These are phyloP conservation scores for Evansstolkia leycettana DNA, from an alignment of 495 filamentous ascomycete species.

Conservation along the genomic window DNA sequence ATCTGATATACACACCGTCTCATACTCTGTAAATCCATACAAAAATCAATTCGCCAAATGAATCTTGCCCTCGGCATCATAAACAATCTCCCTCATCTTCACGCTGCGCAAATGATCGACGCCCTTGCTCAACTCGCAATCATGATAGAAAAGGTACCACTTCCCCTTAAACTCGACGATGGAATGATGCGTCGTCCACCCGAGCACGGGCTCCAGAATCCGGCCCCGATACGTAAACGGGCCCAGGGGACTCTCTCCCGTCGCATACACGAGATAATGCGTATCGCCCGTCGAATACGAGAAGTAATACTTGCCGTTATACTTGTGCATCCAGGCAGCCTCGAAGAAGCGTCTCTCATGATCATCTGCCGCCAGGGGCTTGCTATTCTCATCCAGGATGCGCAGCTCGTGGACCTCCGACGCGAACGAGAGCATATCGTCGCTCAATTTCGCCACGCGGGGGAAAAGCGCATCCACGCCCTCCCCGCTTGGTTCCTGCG, in stretches of 20 bases:
- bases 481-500: constrained; percentile 41
- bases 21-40: not conserved
- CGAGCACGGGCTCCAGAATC: constrained; percentile 61
- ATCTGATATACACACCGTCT: too few relatives aligned
- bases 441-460: constrained; percentile 45
- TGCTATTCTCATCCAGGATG: constrained; percentile 46
- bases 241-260: constrained; percentile 45
- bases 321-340: constrained; percentile 62
- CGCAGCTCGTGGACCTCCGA: constrained; percentile 35
- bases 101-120: constrained; percentile 55
- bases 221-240: constrained; percentile 59
- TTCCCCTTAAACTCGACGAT: constrained; percentile 56
- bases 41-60: constrained; percentile 7
- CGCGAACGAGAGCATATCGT: constrained; percentile 50
- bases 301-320: constrained; percentile 58
- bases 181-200: constrained; percentile 74
- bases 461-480: constrained; percentile 38
- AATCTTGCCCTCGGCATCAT: constrained; percentile 52
- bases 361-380: constrained; percentile 47
- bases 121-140: constrained; percentile 48
- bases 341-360: constrained; percentile 69
- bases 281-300: constrained; percentile 66
- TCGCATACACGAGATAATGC: constrained; percentile 56
- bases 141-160: constrained; percentile 67
- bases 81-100: constrained; percentile 61